A percentile compares a stretch with the other conserved stretches of the same genome.
These are phyloP conservation scores for Wickerhamomyces bisporus DNA, from an alignment of 805 yeast genomes.

Conservation along the genomic window DNA sequence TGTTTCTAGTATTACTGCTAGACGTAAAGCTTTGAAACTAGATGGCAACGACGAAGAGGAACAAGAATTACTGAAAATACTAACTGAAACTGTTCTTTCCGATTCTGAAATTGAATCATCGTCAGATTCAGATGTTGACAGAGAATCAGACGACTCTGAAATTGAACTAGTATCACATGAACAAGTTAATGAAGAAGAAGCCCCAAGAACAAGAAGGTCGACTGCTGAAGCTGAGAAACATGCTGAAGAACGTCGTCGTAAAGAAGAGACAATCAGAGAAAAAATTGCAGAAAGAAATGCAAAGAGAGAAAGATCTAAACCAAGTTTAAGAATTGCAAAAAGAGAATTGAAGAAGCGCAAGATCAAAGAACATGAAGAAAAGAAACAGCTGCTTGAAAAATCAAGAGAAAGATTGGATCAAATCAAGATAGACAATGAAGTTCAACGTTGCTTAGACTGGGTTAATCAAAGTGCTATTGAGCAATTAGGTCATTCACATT, in stretches of 20 bases:
- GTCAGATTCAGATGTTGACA: conserved; percentile 12
- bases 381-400: conserved; percentile 19
- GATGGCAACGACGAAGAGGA: conserved; percentile 41
- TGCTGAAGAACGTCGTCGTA: conserved; percentile 15
- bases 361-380: conserved; percentile 28
- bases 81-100: conserved; percentile 32
- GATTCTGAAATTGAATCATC: conserved; percentile 27
- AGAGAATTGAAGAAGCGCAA: conserved; percentile 31
- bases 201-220: conserved; percentile 24
- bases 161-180: conserved; percentile 6
- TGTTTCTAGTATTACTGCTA: conserved; percentile 47
- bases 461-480: conserved; percentile 55
- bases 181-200: conserved; percentile 7
- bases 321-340: conserved; percentile 31
- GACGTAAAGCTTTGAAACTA: conserved; percentile 48
- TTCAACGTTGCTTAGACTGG: conserved; percentile 52
- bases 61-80: conserved; percentile 32
- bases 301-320: conserved; percentile 24
- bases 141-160: conserved; percentile 7
- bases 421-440: conserved; percentile 35
- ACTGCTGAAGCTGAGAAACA: conserved; percentile 17
- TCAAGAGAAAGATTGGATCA: conserved; percentile 27
- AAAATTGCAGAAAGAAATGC: conserved; percentile 16
- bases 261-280: conserved; percentile 10
- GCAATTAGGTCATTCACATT: conserved; percentile 44